A percentile compares a stretch with the other conserved stretches of the same genome.
Evolutionary conservation across 345 rosid genomes (phyloP).

Genomic region (Populus davidiana): DNA sequence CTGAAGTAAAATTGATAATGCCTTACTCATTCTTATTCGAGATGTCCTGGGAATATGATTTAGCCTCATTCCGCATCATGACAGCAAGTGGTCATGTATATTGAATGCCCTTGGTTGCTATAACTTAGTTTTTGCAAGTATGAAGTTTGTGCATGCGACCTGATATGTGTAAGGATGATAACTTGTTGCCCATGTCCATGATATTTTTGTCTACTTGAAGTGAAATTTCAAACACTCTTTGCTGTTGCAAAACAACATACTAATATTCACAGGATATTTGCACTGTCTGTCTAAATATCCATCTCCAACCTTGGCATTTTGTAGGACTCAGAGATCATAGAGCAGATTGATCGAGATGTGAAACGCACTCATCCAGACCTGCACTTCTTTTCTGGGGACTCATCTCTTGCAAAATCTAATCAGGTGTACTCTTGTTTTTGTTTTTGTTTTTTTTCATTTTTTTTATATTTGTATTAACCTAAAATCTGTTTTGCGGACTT

Average conservation of each 20-base stretch:
- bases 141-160: not conserved
- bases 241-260: not conserved
- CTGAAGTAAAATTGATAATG: not conserved
- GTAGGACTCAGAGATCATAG: slow-evolving; percentile 84
- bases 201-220: not conserved
- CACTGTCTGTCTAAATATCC: slow-evolving; percentile 6
- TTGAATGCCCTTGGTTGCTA: not conserved
- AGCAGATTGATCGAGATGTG: slow-evolving; percentile 95
- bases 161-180: not conserved
- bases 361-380: slow-evolving; percentile 96
- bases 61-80: not conserved
- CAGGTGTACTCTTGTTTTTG: slow-evolving; percentile 48
- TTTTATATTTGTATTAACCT: not conserved
- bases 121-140: not conserved
- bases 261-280: not conserved
- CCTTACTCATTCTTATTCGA: not conserved
- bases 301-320: slow-evolving; percentile 19
- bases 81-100: not conserved
- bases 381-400: slow-evolving; percentile 90
- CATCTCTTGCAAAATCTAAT: slow-evolving; percentile 66
- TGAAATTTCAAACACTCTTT: not conserved
- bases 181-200: not conserved
- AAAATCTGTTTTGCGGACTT: slow-evolving; percentile 22
- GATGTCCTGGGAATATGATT: not conserved
- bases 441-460: not conserved